Percentiles rank a stretch among this genome's conserved stretches.
Conservation (phyloP, 257 asterid genomes). For the Solanum infundibuliforme region DNA sequence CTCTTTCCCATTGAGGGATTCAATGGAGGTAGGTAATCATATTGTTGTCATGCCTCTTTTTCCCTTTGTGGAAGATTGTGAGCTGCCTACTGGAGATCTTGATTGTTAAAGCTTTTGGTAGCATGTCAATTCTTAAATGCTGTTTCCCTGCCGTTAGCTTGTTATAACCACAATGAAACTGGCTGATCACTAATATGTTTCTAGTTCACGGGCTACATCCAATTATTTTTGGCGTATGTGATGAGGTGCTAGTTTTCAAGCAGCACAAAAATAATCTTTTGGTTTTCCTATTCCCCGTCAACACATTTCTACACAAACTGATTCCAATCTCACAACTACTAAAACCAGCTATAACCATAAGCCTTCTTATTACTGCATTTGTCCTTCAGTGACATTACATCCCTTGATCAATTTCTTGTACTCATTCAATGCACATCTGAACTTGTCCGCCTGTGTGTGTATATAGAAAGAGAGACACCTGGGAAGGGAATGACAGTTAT, state of each 20-base stretch:
- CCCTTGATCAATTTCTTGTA: neutral
- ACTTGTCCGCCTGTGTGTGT: neutral
- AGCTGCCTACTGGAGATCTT: neutral
- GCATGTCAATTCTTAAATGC: neutral
- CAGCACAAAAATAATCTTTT: neutral
- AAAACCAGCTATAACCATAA: neutral
- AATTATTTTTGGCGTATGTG: neutral
- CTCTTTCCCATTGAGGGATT: slow-evolving; percentile 34
- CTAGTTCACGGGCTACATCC: neutral
- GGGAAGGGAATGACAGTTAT: neutral
- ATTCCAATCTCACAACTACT: neutral
- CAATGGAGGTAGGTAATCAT: slow-evolving; percentile 50
- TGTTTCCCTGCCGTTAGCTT: neutral
- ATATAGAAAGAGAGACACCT: neutral
- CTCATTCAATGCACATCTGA: neutral
- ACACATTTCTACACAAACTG: neutral
- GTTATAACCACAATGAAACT: neutral
- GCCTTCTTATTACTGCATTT: neutral
- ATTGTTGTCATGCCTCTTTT: neutral
- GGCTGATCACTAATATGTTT: neutral
- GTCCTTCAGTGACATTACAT: neutral
- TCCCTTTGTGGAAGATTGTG: neutral
- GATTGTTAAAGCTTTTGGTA: neutral
- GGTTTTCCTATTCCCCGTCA: neutral
- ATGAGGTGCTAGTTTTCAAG: neutral